These are phyloP conservation scores for Cryptococcus wingfieldii DNA, from an alignment of 1,284 basidiomycete species.

Conservation along the genomic window DNA sequence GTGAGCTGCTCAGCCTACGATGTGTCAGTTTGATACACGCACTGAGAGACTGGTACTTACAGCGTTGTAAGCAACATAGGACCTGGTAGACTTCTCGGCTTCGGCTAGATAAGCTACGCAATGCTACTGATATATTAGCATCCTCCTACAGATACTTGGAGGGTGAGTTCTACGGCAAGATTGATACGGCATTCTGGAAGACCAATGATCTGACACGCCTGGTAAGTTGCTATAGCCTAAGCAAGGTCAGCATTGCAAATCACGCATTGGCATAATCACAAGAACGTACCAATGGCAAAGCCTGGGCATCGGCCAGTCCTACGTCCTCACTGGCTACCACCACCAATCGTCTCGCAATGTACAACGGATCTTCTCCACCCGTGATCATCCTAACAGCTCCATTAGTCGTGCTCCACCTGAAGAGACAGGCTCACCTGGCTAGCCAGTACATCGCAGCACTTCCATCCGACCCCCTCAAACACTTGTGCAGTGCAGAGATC, in stretches of 20 bases:
- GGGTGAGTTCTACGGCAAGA: conserved; percentile 33
- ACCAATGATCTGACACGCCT: conserved; percentile 74
- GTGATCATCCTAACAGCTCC: conserved; percentile 59
- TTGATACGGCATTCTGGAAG: conserved; percentile 63
- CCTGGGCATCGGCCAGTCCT: conserved; percentile 69
- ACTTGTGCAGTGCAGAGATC: conserved; percentile 84
- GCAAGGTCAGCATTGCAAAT: background rate
- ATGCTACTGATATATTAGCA: conserved; percentile 55
- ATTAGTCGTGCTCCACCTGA: background rate
- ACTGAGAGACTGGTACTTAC: conserved; percentile 18
- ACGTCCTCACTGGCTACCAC: conserved; percentile 84
- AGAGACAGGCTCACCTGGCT: conserved; percentile 51
- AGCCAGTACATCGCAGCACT: conserved; percentile 86
- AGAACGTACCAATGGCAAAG: conserved; percentile 61
- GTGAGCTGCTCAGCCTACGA: conserved; percentile 60
- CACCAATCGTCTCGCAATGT: conserved; percentile 72
- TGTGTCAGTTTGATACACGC: background rate
- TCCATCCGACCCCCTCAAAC: conserved; percentile 71
- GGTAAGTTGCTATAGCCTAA: conserved; percentile 69
- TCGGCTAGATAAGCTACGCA: conserved; percentile 76
- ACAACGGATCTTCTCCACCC: conserved; percentile 84
- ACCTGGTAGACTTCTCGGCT: conserved; percentile 73
- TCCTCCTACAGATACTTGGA: background rate
- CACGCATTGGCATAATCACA: background rate
- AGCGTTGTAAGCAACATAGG: conserved; percentile 70